phyloP scores from a whole-genome alignment of 352 stramenopile genomes.

The Pythium phragmiticola region DNA sequence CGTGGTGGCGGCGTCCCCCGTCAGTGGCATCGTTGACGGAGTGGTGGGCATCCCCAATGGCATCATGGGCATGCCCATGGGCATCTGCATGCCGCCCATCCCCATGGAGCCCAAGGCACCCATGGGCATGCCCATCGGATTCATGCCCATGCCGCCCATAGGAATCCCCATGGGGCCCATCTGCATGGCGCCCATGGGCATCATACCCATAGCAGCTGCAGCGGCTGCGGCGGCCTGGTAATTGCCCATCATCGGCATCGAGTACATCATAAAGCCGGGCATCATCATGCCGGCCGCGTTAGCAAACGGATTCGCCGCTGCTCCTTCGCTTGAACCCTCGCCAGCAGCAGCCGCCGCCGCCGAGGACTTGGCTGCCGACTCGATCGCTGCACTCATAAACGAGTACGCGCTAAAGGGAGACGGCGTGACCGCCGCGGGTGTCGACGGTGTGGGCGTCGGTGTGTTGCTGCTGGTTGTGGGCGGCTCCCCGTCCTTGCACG shows the following conservation, averaged over 20 bases:
- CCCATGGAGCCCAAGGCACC: conserved; percentile 26
- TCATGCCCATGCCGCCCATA: conserved; percentile 28
- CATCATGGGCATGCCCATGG: conserved; percentile 41
- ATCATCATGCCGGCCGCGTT: conserved; percentile 64
- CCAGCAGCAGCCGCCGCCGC: background rate
- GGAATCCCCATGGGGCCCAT: conserved; percentile 47
- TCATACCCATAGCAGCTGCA: conserved; percentile 37
- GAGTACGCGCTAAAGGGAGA: conserved; percentile 29
- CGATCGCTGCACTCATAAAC: conserved; percentile 25
- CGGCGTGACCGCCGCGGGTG: conserved; percentile 15
- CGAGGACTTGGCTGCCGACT: background rate
- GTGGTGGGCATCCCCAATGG: background rate
- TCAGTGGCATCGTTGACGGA: background rate
- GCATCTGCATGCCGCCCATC: conserved; percentile 29
- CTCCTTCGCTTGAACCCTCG: background rate
- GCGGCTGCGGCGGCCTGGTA: conserved; percentile 28
- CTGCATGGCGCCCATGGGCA: conserved; percentile 49
- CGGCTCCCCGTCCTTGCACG: conserved; percentile 21
- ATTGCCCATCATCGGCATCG: conserved; percentile 75
- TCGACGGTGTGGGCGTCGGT: conserved; percentile 6
- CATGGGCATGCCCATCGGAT: conserved; percentile 49
- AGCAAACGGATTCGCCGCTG: conserved; percentile 9
- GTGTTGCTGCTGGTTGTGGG: background rate
- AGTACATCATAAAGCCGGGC: conserved; percentile 84
- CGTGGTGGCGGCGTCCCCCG: conserved; percentile 19